These are phyloP conservation scores for Didymella exigua DNA, from an alignment of 2,329 filamentous ascomycete genomes.

Conservation along the genomic window DNA sequence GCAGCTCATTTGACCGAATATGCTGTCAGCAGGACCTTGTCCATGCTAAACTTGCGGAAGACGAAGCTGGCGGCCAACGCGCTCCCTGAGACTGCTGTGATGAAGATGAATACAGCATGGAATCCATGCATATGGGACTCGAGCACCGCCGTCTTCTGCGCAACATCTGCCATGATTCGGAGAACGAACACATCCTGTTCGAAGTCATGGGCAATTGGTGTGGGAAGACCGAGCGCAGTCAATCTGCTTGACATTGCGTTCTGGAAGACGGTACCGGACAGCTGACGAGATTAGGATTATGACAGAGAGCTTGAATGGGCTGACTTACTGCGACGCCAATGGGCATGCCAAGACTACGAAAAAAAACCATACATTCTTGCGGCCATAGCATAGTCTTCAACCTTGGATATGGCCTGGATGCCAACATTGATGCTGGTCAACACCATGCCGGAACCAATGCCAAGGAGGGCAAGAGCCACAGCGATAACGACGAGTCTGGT, in stretches of 20 bases:
- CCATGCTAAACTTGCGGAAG: conserved; percentile 41
- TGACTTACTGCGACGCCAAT: conserved; percentile 48
- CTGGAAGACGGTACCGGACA: conserved; percentile 48
- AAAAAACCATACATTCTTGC: conserved; percentile 48
- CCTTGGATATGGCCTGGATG: conserved; percentile 46
- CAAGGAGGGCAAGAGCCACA: conserved; percentile 47
- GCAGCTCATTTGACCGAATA: conserved; percentile 26
- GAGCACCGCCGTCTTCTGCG: conserved; percentile 22
- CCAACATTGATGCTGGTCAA: conserved; percentile 49
- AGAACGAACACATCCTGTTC: conserved; percentile 35
- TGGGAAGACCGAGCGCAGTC: conserved; percentile 21
- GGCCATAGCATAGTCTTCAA: conserved; percentile 43
- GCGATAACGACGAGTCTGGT: conserved; percentile 47
- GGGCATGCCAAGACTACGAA: conserved; percentile 53
- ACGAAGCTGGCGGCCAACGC: conserved; percentile 31
- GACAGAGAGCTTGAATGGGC: background rate
- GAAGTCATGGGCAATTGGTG: conserved; percentile 36
- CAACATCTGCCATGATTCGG: conserved; percentile 25
- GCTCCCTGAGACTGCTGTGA: conserved; percentile 31
- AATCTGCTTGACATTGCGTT: conserved; percentile 47
- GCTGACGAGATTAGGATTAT: conserved; percentile 13
- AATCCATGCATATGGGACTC: conserved; percentile 38
- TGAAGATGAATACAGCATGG: conserved; percentile 31
- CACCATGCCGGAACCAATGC: conserved; percentile 52
- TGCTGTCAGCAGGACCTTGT: conserved; percentile 32